A percentile compares a stretch with the other conserved stretches of the same genome.
These are phyloP conservation scores for Trichoderma atroviride DNA, from an alignment of 2,329 filamentous ascomycete species.

Conservation along the genomic window DNA sequence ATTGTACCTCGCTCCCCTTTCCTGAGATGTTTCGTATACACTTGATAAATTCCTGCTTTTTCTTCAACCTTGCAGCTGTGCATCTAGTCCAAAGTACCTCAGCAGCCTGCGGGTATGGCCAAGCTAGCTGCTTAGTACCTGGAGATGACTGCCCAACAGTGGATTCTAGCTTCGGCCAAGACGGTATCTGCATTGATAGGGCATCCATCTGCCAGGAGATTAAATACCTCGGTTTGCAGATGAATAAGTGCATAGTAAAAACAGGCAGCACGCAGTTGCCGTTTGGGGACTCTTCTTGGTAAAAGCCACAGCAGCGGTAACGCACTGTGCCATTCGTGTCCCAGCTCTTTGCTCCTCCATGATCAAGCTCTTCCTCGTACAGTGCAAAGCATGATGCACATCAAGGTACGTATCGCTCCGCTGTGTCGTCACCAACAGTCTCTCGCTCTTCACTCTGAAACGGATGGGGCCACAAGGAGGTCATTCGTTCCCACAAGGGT, in stretches of 20 bases:
- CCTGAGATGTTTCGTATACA: neutral
- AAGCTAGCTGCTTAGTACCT: neutral
- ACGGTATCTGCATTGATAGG: neutral
- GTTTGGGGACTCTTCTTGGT: neutral
- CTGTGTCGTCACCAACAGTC: conserved; percentile 3
- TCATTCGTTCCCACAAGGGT: conserved; percentile 3
- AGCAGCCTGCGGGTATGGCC: neutral
- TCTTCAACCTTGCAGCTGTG: neutral
- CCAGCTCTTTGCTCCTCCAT: neutral
- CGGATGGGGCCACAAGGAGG: conserved; percentile 7
- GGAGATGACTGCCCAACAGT: conserved; percentile 14
- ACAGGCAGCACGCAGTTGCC: neutral
- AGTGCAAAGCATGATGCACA: neutral
- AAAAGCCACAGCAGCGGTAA: neutral
- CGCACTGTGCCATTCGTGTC: neutral
- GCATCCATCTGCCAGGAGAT: neutral
- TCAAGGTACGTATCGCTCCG: neutral
- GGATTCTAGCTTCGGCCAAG: neutral
- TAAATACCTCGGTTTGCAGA: neutral
- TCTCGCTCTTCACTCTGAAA: conserved; percentile 11
- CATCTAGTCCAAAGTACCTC: neutral
- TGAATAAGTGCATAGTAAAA: neutral
- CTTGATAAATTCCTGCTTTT: neutral
- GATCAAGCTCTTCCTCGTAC: neutral
- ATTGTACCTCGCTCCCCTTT: neutral